Percentiles rank a stretch among this genome's conserved stretches.
Conservation (phyloP, 768 basidiomycete species). For the Amanita phalloides region DNA sequence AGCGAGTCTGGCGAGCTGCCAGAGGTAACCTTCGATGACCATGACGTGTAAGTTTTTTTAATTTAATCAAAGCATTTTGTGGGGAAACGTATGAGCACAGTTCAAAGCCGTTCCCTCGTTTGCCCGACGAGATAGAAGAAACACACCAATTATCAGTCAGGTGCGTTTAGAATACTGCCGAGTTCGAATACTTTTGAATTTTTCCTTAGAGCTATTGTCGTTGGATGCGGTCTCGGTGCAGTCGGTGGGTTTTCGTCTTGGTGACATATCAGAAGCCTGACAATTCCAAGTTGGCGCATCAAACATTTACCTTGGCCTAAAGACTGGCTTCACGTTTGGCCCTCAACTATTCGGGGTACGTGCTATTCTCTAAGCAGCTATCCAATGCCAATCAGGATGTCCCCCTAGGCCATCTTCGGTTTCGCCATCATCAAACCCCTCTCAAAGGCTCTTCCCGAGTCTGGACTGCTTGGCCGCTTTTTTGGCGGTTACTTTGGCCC, state of each 20-base stretch:
- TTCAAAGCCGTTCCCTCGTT: slow-evolving; percentile 41
- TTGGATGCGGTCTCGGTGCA: slow-evolving; percentile 40
- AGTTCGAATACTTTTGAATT: background rate
- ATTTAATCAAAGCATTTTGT: background rate
- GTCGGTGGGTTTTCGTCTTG: slow-evolving; percentile 17
- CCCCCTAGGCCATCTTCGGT: slow-evolving; percentile 43
- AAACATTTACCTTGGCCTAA: slow-evolving; percentile 58
- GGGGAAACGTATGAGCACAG: slow-evolving; percentile 10
- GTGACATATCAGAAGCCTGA: background rate
- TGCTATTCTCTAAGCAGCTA: slow-evolving; percentile 5
- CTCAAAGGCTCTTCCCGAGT: slow-evolving; percentile 35
- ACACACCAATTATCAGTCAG: slow-evolving; percentile 42
- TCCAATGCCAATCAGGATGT: background rate
- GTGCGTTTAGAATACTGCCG: slow-evolving; percentile 11
- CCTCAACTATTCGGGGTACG: slow-evolving; percentile 49
- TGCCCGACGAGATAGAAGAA: slow-evolving; percentile 35
- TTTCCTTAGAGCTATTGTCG: slow-evolving; percentile 29
- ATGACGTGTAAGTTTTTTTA: slow-evolving; percentile 4
- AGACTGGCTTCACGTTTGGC: slow-evolving; percentile 61
- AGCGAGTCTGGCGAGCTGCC: background rate
- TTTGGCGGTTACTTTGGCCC: slow-evolving; percentile 48
- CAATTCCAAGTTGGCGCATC: slow-evolving; percentile 34
- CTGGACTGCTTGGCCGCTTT: slow-evolving; percentile 29
- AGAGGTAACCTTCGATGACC: background rate
- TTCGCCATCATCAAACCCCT: slow-evolving; percentile 51